phyloP scores from a whole-genome alignment of 768 basidiomycete species.

The Serendipita vermifera region DNA sequence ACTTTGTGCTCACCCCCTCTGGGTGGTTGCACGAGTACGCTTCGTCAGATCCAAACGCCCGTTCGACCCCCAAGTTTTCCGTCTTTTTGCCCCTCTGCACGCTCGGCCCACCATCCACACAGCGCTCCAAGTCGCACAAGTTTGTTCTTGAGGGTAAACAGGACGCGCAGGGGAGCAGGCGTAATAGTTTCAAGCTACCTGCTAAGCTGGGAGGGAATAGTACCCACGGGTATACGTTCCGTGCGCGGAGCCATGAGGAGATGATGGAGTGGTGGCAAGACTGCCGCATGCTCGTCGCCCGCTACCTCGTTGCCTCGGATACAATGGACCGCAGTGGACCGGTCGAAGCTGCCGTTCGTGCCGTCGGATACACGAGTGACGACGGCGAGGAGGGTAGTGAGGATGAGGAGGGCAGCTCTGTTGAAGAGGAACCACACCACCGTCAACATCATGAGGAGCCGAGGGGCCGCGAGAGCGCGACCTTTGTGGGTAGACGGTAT shows the following conservation, averaged over 20 bases:
- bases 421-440: constrained; percentile 37
- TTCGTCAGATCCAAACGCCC: constrained; percentile 54
- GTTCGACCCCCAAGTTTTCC: constrained; percentile 56
- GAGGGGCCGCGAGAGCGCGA: constrained; percentile 21
- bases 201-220: constrained; percentile 20
- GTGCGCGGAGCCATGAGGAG: constrained; percentile 78
- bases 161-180: constrained; percentile 49
- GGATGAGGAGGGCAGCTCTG: constrained; percentile 48
- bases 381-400: constrained; percentile 40
- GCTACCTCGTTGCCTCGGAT: constrained; percentile 90
- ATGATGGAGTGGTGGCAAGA: constrained; percentile 99
- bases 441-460: constrained; percentile 28
- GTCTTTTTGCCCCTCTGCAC: constrained; percentile 93
- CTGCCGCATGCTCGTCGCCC: constrained; percentile 79
- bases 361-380: constrained; percentile 78
- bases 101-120: constrained; percentile 73
- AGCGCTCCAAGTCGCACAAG: constrained; percentile 64
- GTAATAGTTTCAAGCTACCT: constrained; percentile 18
- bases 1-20: constrained; percentile 86
- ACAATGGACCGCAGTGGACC: constrained; percentile 85
- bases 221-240: constrained; percentile 77
- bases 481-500: neutral
- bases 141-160: constrained; percentile 94
- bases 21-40: constrained; percentile 92
- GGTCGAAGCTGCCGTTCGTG: constrained; percentile 80